These are phyloP conservation scores for Rubia balearica DNA, from an alignment of 305 asterid species.

Conservation along the genomic window DNA sequence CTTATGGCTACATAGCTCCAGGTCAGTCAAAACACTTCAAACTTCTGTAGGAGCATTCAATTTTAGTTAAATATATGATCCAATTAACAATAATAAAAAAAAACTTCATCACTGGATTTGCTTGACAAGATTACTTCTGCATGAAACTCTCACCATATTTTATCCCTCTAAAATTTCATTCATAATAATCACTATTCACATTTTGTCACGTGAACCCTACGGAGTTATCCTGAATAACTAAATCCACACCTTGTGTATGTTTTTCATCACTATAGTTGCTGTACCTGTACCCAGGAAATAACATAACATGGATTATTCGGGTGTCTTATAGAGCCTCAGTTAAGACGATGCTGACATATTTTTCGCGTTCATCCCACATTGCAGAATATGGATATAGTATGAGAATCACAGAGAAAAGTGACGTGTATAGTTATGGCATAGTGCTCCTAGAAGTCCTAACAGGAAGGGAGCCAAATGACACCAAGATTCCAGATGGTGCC, in stretches of 20 bases:
- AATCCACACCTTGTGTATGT: too few relatives aligned
- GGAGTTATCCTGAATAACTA: too few relatives aligned
- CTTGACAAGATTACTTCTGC: not conserved
- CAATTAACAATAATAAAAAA: not conserved
- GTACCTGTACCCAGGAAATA: not conserved
- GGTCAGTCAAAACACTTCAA: slow-evolving; percentile 35
- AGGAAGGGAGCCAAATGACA: slow-evolving; percentile 64
- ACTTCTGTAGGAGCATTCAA: not conserved
- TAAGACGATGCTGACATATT: not conserved
- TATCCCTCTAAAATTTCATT: not conserved
- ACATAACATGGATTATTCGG: not conserved
- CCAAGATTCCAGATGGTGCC: slow-evolving; percentile 50
- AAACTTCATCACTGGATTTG: not conserved
- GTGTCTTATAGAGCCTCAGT: not conserved
- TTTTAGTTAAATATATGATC: not conserved
- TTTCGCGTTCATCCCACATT: slow-evolving; percentile 11
- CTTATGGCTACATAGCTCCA: slow-evolving; percentile 74
- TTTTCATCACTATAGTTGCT: too few relatives aligned
- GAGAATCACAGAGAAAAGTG: slow-evolving; percentile 67
- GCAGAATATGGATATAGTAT: slow-evolving; percentile 72
- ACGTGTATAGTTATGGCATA: slow-evolving; percentile 62
- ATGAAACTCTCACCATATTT: slow-evolving; percentile 6
- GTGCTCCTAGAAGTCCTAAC: slow-evolving; percentile 69
- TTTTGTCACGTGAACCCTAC: too few relatives aligned
- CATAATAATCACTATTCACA: too few relatives aligned